phyloP scores from a whole-genome alignment of 306 rosid genomes.

The Cicer pinnatifidum region DNA sequence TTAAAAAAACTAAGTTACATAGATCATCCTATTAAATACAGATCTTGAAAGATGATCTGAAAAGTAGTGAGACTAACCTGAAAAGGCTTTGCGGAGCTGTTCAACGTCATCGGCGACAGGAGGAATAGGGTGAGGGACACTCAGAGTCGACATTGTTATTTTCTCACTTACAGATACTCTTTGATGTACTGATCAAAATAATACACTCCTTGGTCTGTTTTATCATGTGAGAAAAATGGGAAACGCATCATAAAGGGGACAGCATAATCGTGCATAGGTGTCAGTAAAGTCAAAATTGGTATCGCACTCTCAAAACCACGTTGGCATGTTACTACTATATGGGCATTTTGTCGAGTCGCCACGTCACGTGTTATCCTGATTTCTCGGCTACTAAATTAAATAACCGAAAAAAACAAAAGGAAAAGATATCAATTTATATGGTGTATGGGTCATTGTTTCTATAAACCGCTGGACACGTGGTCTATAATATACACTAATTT shows the following conservation, averaged over 20 bases:
- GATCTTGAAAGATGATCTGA: neutral
- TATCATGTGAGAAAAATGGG: neutral
- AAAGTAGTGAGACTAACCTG: conserved; percentile 36
- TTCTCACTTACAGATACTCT: neutral
- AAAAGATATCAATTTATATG: too few species aligned
- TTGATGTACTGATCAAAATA: too few species aligned
- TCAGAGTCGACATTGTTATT: conserved; percentile 48
- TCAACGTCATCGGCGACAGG: conserved; percentile 49
- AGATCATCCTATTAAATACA: neutral
- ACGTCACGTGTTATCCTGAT: conserved; percentile 38
- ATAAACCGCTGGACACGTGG: too few species aligned
- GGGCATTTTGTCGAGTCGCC: neutral
- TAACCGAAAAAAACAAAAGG: neutral
- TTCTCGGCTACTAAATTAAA: neutral
- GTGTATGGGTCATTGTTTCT: too few species aligned
- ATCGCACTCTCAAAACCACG: neutral
- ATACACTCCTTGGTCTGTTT: conserved; percentile 7
- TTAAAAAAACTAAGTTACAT: neutral
- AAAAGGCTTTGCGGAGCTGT: conserved; percentile 49
- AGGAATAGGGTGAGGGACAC: conserved; percentile 43
- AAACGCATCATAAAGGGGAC: conserved; percentile 1
- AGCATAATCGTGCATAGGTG: neutral
- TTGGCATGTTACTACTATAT: neutral
- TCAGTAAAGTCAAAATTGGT: conserved; percentile 13
- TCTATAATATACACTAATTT: too few species aligned